Evolutionary conservation across 352 stramenopile genomes (phyloP).

Genomic region (Pythium rishiriense): DNA sequence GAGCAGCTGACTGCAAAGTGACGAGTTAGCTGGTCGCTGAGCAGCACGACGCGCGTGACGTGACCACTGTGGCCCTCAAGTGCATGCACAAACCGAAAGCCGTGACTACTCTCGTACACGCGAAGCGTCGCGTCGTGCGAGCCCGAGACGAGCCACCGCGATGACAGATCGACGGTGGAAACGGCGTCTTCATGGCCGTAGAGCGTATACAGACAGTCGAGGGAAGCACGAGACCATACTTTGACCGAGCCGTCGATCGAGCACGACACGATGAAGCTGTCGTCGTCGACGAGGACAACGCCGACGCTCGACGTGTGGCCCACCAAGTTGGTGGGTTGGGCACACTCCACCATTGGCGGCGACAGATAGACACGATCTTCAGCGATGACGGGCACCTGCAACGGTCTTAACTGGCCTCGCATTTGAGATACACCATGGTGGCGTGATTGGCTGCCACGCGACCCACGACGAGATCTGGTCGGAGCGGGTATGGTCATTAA

Average conservation of each 20-base stretch:
- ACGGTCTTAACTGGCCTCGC: neutral
- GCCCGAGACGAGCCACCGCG: conserved; percentile 61
- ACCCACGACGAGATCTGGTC: conserved; percentile 9
- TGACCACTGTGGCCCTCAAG: conserved; percentile 55
- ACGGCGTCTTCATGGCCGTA: conserved; percentile 68
- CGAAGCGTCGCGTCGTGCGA: conserved; percentile 67
- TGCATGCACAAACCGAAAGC: conserved; percentile 44
- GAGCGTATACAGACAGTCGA: conserved; percentile 61
- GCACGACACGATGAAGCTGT: conserved; percentile 62
- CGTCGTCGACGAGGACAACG: conserved; percentile 46
- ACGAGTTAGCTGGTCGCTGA: neutral
- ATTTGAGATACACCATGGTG: neutral
- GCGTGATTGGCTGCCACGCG: conserved; percentile 3
- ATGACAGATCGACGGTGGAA: conserved; percentile 51
- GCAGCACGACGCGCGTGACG: conserved; percentile 55
- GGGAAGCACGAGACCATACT: conserved; percentile 59
- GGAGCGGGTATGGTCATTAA: conserved; percentile 1
- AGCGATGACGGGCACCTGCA: neutral
- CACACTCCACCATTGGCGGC: conserved; percentile 16
- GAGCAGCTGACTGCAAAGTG: conserved; percentile 53
- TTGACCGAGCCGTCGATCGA: conserved; percentile 73
- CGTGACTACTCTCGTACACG: conserved; percentile 41
- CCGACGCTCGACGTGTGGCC: conserved; percentile 67
- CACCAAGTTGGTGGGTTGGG: conserved; percentile 45
- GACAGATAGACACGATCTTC: conserved; percentile 5